Evolutionary conservation across 805 yeast genomes (phyloP).

Genomic region (Lachancea meyersii): DNA sequence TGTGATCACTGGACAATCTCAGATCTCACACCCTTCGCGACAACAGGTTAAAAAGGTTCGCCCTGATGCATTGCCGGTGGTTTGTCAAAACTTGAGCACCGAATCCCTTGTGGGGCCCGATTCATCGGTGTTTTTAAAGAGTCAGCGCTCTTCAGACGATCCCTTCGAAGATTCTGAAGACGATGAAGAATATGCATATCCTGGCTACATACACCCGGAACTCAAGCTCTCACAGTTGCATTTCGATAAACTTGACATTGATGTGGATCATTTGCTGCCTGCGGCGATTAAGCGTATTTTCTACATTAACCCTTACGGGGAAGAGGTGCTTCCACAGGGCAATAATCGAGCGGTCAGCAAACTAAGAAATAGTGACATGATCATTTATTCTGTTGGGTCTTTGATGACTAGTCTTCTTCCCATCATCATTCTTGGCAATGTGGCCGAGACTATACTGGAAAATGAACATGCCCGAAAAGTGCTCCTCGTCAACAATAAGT

Average conservation of each 20-base stretch:
- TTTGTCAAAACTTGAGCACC: slow-evolving; percentile 20
- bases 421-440: slow-evolving; percentile 63
- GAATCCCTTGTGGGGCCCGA: slow-evolving; percentile 12
- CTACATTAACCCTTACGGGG: slow-evolving; percentile 83
- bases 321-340: slow-evolving; percentile 74
- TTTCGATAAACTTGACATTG: slow-evolving; percentile 36
- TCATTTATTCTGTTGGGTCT: slow-evolving; percentile 80
- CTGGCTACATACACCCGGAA: slow-evolving; percentile 55
- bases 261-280: slow-evolving; percentile 52
- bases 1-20: slow-evolving; percentile 83
- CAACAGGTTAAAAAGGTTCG: slow-evolving; percentile 5
- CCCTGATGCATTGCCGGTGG: slow-evolving; percentile 17
- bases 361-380: slow-evolving; percentile 44
- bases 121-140: slow-evolving; percentile 13
- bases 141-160: slow-evolving; percentile 16
- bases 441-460: slow-evolving; percentile 52
- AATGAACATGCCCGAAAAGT: slow-evolving; percentile 38
- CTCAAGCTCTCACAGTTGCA: slow-evolving; percentile 66
- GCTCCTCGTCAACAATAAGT: slow-evolving; percentile 63
- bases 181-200: slow-evolving; percentile 55
- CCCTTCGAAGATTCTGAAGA: slow-evolving; percentile 20
- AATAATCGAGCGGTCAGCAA: slow-evolving; percentile 52
- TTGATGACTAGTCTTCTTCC: slow-evolving; percentile 85
- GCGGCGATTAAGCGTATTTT: slow-evolving; percentile 69
- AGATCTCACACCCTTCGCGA: slow-evolving; percentile 76